Percentiles rank a stretch among this genome's conserved stretches.
phyloP scores from a whole-genome alignment of 805 yeast genomes.

The Barnettozyma vustinii region DNA sequence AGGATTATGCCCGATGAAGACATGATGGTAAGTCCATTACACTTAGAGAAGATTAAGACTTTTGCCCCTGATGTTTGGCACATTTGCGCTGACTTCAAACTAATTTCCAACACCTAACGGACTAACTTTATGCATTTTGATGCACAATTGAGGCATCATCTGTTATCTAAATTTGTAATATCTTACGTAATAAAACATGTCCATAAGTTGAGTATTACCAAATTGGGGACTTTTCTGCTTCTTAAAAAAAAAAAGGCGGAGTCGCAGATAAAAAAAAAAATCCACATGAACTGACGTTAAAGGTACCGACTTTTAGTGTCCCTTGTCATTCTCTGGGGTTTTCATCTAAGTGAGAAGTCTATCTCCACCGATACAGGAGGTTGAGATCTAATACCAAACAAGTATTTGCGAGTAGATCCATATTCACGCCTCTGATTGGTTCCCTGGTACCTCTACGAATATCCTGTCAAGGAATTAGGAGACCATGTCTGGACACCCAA shows the following conservation, averaged over 20 bases:
- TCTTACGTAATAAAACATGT: not conserved
- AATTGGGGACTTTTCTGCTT: too few relatives aligned
- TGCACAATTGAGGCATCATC: too few relatives aligned
- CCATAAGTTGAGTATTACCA: not conserved
- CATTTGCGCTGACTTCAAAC: slow-evolving; percentile 43
- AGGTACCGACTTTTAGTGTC: not conserved
- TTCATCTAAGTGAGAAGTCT: not conserved
- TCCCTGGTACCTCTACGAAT: not conserved
- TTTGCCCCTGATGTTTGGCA: slow-evolving; percentile 89
- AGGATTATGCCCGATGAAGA: slow-evolving; percentile 3
- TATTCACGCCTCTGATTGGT: not conserved
- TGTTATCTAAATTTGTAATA: not conserved
- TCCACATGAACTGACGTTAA: not conserved
- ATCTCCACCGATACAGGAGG: not conserved
- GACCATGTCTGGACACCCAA: not conserved
- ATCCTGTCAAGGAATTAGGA: not conserved
- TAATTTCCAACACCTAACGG: not conserved
- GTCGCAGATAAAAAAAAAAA: not conserved
- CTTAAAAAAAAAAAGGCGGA: not conserved
- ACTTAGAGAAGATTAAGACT: slow-evolving; percentile 66
- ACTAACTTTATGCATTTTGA: too few relatives aligned
- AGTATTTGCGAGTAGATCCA: not conserved
- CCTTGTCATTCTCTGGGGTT: not conserved
- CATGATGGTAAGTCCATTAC: slow-evolving; percentile 19
- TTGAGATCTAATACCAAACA: not conserved